Percentiles rank a stretch among this genome's conserved stretches.
These are phyloP conservation scores for Citrus cavaleriei DNA, from an alignment of 345 rosid species.

Conservation along the genomic window DNA sequence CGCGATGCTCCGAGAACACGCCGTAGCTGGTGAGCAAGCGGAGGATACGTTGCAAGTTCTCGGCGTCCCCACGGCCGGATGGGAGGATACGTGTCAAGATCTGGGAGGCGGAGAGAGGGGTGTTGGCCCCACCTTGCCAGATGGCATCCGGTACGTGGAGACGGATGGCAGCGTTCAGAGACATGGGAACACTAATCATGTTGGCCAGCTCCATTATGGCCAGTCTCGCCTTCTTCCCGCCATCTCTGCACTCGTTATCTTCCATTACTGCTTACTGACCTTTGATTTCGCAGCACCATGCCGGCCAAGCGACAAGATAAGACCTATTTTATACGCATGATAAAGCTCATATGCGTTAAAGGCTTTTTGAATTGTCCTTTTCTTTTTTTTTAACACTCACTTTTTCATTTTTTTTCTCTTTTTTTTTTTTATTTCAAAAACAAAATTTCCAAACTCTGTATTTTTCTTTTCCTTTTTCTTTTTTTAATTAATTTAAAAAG, in stretches of 20 bases:
- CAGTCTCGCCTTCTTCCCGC: constrained; percentile 54
- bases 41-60: constrained; percentile 79
- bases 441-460: no score
- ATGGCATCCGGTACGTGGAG: constrained; percentile 78
- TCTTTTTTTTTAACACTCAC: no score
- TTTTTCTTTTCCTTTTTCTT: no score
- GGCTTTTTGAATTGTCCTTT: no score
- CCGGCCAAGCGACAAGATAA: no score
- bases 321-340: no score
- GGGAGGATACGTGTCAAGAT: constrained; percentile 51
- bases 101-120: constrained; percentile 71
- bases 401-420: no score
- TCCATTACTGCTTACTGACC: constrained; percentile 32
- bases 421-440: no score
- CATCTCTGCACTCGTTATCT: constrained; percentile 41
- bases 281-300: background rate
- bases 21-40: constrained; percentile 80
- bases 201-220: constrained; percentile 76
- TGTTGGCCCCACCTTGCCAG: constrained; percentile 75
- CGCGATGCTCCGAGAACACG: constrained; percentile 66
- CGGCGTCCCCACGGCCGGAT: constrained; percentile 44
- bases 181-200: constrained; percentile 95
- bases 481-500: no score
- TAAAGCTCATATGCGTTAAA: no score
- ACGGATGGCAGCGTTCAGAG: constrained; percentile 67